Conservation (phyloP, 768 basidiomycete genomes). For the Cantharellus anzutake region DNA sequence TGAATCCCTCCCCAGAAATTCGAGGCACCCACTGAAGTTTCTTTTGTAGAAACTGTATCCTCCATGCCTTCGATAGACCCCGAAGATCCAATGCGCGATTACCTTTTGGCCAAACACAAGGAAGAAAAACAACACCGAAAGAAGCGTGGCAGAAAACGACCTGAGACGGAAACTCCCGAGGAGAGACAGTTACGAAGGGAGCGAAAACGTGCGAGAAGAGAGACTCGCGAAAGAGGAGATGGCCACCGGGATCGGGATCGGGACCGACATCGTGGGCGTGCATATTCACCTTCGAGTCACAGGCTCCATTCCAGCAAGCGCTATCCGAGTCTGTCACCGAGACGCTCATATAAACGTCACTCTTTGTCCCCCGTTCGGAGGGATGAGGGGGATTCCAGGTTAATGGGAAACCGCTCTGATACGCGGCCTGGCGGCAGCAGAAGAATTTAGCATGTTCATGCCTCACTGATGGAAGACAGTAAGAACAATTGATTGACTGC, state of each 20-base stretch:
- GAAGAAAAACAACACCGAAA: conserved; percentile 39
- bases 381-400: too few species aligned
- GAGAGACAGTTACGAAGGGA: conserved; percentile 61
- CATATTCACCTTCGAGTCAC: too few species aligned
- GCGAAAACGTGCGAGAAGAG: conserved; percentile 32
- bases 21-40: not conserved
- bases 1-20: conserved; percentile 6
- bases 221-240: not conserved
- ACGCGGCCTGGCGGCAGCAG: too few species aligned
- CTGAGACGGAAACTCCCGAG: conserved; percentile 41
- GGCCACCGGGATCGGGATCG: not conserved
- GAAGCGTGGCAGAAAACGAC: conserved; percentile 39
- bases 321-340: too few species aligned
- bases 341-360: too few species aligned
- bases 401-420: too few species aligned
- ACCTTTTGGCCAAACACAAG: conserved; percentile 53
- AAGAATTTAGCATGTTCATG: too few species aligned
- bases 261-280: too few species aligned
- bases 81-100: conserved; percentile 96
- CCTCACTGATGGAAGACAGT: too few species aligned
- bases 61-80: conserved; percentile 66
- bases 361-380: too few species aligned
- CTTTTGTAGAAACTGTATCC: conserved; percentile 35
- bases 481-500: too few species aligned
- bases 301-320: too few species aligned